phyloP scores from a whole-genome alignment of 768 basidiomycete species.

The Ramaria sp. region DNA sequence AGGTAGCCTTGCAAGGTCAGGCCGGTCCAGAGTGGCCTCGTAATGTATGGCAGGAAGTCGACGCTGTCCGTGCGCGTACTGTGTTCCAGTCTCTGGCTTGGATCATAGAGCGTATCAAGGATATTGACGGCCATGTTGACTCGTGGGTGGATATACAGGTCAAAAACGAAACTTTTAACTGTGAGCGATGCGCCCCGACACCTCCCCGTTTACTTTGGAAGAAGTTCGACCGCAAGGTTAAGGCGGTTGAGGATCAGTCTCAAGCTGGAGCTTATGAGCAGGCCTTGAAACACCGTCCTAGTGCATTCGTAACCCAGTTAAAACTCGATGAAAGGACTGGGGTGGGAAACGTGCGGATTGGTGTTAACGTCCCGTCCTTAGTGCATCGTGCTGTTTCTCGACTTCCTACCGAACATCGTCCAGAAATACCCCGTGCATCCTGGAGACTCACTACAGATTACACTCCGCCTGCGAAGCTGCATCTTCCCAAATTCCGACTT shows the following conservation, averaged over 20 bases:
- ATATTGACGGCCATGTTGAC: constrained; percentile 52
- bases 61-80: constrained; percentile 74
- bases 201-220: constrained; percentile 72
- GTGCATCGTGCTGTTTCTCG: constrained; percentile 78
- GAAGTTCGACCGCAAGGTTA: constrained; percentile 44
- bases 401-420: constrained; percentile 47
- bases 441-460: constrained; percentile 83
- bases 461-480: constrained; percentile 46
- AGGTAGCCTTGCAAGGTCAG: constrained; percentile 57
- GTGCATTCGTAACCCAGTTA: constrained; percentile 78
- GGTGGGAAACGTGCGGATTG: constrained; percentile 66
- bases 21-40: constrained; percentile 73
- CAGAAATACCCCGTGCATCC: constrained; percentile 40
- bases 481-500: constrained; percentile 56
- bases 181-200: constrained; percentile 73
- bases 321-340: constrained; percentile 46
- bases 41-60: constrained; percentile 66
- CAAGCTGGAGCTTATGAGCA: constrained; percentile 88
- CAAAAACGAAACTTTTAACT: constrained; percentile 37
- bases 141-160: constrained; percentile 54
- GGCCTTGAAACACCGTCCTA: constrained; percentile 75
- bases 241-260: constrained; percentile 71
- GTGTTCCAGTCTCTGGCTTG: constrained; percentile 78
- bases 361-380: constrained; percentile 79
- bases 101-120: constrained; percentile 75